These are phyloP conservation scores for Neoascochyta sp. DNA, from an alignment of 2,329 filamentous ascomycete species.

Conservation along the genomic window DNA sequence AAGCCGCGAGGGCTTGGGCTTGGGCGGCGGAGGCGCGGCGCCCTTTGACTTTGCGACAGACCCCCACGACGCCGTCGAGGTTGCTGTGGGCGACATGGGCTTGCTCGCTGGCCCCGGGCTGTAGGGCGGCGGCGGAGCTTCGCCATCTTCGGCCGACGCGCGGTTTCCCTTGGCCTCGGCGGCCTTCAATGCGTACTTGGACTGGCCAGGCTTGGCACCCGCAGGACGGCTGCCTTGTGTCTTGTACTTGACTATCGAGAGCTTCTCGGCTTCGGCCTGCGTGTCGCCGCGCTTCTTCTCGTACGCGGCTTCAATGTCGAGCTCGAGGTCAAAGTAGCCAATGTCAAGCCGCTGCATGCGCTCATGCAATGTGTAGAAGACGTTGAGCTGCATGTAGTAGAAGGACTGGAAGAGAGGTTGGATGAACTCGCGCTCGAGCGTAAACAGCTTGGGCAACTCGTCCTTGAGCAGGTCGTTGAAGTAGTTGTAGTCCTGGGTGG, in stretches of 20 bases:
- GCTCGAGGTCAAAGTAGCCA: conserved; percentile 90
- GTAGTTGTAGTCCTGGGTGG: conserved; percentile 95
- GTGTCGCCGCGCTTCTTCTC: conserved; percentile 83
- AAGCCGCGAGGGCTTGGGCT: conserved; percentile 67
- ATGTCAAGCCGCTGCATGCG: conserved; percentile 98
- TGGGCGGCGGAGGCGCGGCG: conserved; percentile 50
- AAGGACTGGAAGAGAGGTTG: conserved; percentile 96
- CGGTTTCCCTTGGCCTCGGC: conserved; percentile 36
- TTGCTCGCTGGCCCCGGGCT: conserved; percentile 29
- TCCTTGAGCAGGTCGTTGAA: conserved; percentile 97
- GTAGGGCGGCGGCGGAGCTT: conserved; percentile 41
- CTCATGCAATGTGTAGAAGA: conserved; percentile 97
- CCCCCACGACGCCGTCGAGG: conserved; percentile 40
- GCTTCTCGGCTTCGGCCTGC: conserved; percentile 75
- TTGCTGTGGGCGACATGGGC: conserved; percentile 19
- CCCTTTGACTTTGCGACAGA: conserved; percentile 47
- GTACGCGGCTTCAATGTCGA: conserved; percentile 90
- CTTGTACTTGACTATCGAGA: conserved; percentile 88
- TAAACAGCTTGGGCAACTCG: conserved; percentile 87
- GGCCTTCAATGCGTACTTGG: conserved; percentile 40
- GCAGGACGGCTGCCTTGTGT: conserved; percentile 64
- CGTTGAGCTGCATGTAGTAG: conserved; percentile 99
- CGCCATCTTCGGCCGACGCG: conserved; percentile 29
- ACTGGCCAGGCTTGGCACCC: conserved; percentile 22
- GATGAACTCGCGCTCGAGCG: conserved; percentile 89